Conservation (phyloP, 2,329 filamentous ascomycete species). For the Xylariales sp. region DNA sequence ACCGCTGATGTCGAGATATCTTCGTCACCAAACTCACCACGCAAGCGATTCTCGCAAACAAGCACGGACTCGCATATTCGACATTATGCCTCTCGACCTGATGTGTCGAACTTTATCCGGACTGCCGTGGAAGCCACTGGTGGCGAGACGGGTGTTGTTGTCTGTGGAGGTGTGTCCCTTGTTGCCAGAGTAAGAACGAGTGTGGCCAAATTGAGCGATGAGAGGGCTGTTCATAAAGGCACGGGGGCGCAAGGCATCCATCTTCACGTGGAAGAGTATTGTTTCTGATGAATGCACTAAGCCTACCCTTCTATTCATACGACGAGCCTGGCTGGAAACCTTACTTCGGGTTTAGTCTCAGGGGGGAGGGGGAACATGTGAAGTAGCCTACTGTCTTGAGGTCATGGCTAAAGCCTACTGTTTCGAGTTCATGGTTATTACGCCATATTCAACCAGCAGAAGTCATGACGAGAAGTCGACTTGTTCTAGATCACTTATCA, state of each 20-base stretch:
- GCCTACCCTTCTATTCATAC: too few species aligned
- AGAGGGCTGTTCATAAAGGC: constrained; percentile 59
- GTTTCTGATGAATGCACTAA: constrained; percentile 43
- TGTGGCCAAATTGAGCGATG: constrained; percentile 52
- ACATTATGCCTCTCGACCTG: constrained; percentile 42
- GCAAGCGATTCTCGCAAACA: constrained; percentile 15
- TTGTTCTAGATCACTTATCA: too few species aligned
- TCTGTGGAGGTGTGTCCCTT: constrained; percentile 53
- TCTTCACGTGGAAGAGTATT: constrained; percentile 57
- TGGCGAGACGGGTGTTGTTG: constrained; percentile 57
- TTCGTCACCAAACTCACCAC: neutral
- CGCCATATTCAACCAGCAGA: too few species aligned
- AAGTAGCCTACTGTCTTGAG: too few species aligned
- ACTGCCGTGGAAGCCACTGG: constrained; percentile 51
- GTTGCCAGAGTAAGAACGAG: constrained; percentile 50
- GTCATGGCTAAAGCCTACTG: too few species aligned
- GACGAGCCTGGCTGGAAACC: too few species aligned
- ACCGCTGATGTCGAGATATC: constrained; percentile 3
- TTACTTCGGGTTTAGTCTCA: too few species aligned
- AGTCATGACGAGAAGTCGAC: too few species aligned
- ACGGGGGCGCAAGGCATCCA: constrained; percentile 60
- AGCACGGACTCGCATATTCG: constrained; percentile 37
- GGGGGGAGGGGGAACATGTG: too few species aligned
- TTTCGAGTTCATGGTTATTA: too few species aligned
- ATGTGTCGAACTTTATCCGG: constrained; percentile 48